Conservation (phyloP, 441 rosid species). For the Syzygium syzygioides region DNA sequence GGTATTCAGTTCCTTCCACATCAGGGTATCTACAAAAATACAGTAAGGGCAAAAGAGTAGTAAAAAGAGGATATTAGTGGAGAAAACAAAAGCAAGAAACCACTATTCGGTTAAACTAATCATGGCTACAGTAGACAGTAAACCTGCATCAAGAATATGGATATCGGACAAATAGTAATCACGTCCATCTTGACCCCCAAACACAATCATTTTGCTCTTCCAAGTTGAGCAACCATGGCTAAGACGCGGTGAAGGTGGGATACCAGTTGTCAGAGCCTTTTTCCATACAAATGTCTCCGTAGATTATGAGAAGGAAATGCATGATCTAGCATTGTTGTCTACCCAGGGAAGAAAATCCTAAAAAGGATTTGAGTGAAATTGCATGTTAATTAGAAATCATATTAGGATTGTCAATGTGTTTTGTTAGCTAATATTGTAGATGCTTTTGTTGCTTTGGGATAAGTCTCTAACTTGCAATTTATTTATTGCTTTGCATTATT, state of each 20-base stretch:
- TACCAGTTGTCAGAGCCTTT: slow-evolving; percentile 59
- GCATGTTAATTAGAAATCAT: too few species aligned
- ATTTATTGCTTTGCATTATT: too few species aligned
- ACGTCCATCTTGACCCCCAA: slow-evolving; percentile 41
- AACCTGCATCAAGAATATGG: slow-evolving; percentile 25
- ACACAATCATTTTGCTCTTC: slow-evolving; percentile 71
- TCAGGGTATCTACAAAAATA: slow-evolving; percentile 52
- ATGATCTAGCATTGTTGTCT: too few species aligned
- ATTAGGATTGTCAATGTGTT: too few species aligned
- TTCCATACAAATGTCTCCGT: slow-evolving; percentile 42
- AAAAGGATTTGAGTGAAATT: too few species aligned
- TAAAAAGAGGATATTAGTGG: slow-evolving; percentile 2
- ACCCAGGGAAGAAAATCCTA: too few species aligned
- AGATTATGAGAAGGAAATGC: too few species aligned
- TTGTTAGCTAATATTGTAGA: too few species aligned
- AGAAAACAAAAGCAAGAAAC: not conserved
- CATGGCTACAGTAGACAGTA: not conserved
- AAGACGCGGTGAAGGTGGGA: slow-evolving; percentile 83
- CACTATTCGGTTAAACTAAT: not conserved
- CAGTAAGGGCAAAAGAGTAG: slow-evolving; percentile 3
- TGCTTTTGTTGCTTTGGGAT: too few species aligned
- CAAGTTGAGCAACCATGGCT: slow-evolving; percentile 95
- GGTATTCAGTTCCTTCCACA: slow-evolving; percentile 76
- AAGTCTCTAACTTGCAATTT: too few species aligned
- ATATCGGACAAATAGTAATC: too few species aligned